These are phyloP conservation scores for Neospora caninum DNA, from an alignment of 169 alveolate genomes.

Conservation along the genomic window DNA sequence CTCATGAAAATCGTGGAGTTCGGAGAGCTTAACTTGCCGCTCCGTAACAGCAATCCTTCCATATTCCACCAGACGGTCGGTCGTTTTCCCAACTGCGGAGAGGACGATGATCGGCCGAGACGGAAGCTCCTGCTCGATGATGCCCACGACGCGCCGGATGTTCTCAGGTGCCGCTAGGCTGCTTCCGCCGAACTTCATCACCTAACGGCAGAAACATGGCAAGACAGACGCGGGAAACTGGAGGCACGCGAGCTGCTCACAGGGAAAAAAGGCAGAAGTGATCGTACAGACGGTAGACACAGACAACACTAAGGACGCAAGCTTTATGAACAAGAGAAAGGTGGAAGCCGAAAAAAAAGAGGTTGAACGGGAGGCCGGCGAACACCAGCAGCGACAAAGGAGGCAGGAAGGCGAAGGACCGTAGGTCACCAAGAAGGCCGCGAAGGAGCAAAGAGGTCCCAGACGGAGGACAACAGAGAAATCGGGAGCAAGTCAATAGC, in stretches of 20 bases:
- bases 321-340: too few relatives aligned
- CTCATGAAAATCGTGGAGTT: conserved; percentile 25
- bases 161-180: conserved; percentile 53
- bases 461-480: too few relatives aligned
- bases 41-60: conserved; percentile 52
- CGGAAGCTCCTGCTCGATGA: conserved; percentile 41
- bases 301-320: too few relatives aligned
- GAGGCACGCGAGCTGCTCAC: not conserved
- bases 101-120: conserved; percentile 64
- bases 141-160: conserved; percentile 51
- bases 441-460: too few relatives aligned
- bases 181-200: conserved; percentile 73
- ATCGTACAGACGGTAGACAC: too few relatives aligned
- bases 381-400: too few relatives aligned
- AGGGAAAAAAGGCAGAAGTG: not conserved
- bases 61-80: conserved; percentile 49
- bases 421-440: too few relatives aligned
- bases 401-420: too few relatives aligned
- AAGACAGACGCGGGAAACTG: not conserved
- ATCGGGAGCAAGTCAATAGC: too few relatives aligned
- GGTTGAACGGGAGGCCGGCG: too few relatives aligned
- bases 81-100: conserved; percentile 72
- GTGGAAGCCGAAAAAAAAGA: too few relatives aligned
- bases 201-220: conserved; percentile 38
- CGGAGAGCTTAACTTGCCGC: conserved; percentile 38